phyloP scores from a whole-genome alignment of 2,329 filamentous ascomycete genomes.

The Colletotrichum lini region DNA sequence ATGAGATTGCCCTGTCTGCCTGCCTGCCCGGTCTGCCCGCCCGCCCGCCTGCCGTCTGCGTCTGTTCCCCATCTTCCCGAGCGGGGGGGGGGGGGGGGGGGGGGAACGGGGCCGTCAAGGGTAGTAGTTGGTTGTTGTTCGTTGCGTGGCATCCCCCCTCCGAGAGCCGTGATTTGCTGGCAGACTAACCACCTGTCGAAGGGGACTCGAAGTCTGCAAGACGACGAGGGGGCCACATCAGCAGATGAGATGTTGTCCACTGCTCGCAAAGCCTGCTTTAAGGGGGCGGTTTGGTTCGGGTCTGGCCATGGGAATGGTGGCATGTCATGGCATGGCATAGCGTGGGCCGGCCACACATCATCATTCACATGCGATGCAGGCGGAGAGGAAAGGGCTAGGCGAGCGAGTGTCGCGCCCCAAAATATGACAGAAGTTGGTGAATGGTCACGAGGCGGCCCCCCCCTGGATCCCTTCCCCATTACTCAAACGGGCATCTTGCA shows the following conservation, averaged over 20 bases:
- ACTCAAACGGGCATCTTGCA: constrained; percentile 38
- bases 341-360: not conserved
- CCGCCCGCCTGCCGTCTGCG: no score
- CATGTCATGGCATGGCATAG: constrained; percentile 5
- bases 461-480: constrained; percentile 33
- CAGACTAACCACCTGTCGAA: constrained; percentile 24
- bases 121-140: no score
- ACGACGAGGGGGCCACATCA: constrained; percentile 1
- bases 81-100: no score
- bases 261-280: not conserved
- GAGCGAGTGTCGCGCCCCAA: constrained; percentile 13
- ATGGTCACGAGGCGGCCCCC: constrained; percentile 28
- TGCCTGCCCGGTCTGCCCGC: no score
- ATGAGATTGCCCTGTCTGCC: not conserved
- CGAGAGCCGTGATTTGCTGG: constrained; percentile 31
- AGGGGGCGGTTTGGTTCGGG: not conserved
- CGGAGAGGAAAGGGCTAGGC: not conserved
- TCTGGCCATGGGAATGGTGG: not conserved
- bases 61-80: no score
- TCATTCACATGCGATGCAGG: not conserved
- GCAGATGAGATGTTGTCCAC: not conserved
- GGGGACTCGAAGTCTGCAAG: not conserved
- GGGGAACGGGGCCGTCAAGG: no score
- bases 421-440: constrained; percentile 40
- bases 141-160: constrained; percentile 10